A percentile compares a stretch with the other conserved stretches of the same genome.
phyloP scores from a whole-genome alignment of 179 eudicot genomes.

The Carnegiea gigantea region DNA sequence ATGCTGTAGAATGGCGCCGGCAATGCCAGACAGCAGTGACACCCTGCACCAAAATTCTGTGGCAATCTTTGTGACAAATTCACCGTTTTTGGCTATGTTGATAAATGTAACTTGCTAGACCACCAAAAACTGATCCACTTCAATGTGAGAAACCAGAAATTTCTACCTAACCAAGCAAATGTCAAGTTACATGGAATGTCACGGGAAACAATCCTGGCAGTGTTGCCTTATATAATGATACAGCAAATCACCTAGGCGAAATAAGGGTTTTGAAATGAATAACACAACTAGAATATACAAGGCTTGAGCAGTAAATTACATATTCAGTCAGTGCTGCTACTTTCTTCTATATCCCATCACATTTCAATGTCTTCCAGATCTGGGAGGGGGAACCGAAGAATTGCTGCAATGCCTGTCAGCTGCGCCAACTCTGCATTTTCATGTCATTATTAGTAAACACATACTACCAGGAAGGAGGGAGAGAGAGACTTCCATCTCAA shows the following conservation, averaged over 20 bases:
- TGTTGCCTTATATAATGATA: background rate
- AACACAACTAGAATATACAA: conserved; percentile 13
- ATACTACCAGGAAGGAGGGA: background rate
- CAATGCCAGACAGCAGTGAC: too few relatives aligned
- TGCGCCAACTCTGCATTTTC: conserved; percentile 73
- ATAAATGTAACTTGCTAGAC: background rate
- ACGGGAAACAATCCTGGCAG: background rate
- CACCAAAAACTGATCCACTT: background rate
- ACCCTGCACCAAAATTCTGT: too few relatives aligned
- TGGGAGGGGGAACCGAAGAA: conserved; percentile 90
- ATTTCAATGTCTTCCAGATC: conserved; percentile 94
- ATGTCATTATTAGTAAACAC: background rate
- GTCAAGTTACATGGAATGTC: background rate
- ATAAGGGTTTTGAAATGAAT: background rate
- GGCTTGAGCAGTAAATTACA: background rate
- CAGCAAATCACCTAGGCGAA: background rate
- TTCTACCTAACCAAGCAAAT: background rate
- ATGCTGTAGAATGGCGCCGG: too few relatives aligned
- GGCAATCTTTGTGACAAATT: too few relatives aligned
- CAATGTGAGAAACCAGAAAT: background rate
- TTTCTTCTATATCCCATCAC: conserved; percentile 33
- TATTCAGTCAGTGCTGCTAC: background rate
- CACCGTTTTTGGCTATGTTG: background rate
- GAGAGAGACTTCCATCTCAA: background rate
- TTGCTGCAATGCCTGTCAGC: conserved; percentile 91